Percentiles rank a stretch among this genome's conserved stretches.
Evolutionary conservation across 352 stramenopile genomes (phyloP).

Genomic region (Phytophthora ramorum): DNA sequence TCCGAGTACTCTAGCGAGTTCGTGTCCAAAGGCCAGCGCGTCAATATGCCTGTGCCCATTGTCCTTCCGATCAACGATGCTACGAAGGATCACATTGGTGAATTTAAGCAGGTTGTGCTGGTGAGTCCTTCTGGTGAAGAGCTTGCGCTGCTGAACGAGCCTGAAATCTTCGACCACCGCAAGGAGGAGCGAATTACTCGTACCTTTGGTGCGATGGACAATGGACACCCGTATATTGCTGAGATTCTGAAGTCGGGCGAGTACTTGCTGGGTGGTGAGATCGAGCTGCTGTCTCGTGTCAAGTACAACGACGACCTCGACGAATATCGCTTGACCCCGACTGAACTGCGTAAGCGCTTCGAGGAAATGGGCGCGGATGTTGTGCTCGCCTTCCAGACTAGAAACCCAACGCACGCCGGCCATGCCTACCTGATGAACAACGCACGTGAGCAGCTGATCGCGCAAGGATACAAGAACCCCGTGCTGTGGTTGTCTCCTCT

Average conservation of each 20-base stretch:
- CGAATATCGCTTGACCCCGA: constrained; percentile 95
- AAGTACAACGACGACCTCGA: constrained; percentile 98
- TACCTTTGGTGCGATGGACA: constrained; percentile 97
- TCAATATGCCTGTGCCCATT: constrained; percentile 98
- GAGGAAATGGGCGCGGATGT: constrained; percentile 95
- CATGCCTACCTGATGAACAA: constrained; percentile 99
- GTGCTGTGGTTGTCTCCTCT: constrained; percentile 98
- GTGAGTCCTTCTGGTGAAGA: constrained; percentile 94
- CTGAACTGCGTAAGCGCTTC: constrained; percentile 94
- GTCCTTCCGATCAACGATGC: constrained; percentile 95
- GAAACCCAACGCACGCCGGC: constrained; percentile 97
- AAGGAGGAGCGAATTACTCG: constrained; percentile 99
- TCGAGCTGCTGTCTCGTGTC: constrained; percentile 96
- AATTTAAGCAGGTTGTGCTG: constrained; percentile 88
- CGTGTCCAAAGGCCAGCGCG: constrained; percentile 85
- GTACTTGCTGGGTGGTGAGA: constrained; percentile 96
- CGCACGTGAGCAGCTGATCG: constrained; percentile 94
- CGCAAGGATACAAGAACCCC: constrained; percentile 95
- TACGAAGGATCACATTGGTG: constrained; percentile 91
- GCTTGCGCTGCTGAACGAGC: constrained; percentile 93
- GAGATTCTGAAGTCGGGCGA: constrained; percentile 96
- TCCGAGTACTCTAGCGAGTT: constrained; percentile 88
- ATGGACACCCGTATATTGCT: constrained; percentile 96
- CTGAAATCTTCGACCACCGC: constrained; percentile 96
- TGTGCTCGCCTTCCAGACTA: constrained; percentile 98